Evolutionary conservation across 1,139 yeast species (phyloP).

Genomic region (Yamadazyma triangularis): DNA sequence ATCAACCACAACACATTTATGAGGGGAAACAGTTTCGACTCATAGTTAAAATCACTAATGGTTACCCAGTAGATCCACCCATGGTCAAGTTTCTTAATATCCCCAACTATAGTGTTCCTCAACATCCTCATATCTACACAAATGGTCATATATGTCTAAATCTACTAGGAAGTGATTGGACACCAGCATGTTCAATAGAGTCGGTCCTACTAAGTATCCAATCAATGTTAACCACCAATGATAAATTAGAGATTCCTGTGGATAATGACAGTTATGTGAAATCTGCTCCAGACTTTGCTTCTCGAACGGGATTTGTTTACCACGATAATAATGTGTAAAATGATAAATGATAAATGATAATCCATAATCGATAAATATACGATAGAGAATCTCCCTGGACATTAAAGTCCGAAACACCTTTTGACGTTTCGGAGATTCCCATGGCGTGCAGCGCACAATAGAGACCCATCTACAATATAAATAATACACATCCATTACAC

Average conservation of each 20-base stretch:
- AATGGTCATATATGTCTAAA: slow-evolving; percentile 73
- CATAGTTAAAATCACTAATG: slow-evolving; percentile 35
- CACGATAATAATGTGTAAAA: slow-evolving; percentile 49
- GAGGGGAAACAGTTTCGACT: slow-evolving; percentile 29
- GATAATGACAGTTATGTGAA: slow-evolving; percentile 48
- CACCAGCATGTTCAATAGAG: slow-evolving; percentile 61
- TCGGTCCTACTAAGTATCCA: slow-evolving; percentile 57
- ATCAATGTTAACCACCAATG: slow-evolving; percentile 57
- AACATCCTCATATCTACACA: slow-evolving; percentile 70
- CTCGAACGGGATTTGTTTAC: slow-evolving; percentile 43
- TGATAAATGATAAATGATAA: too few species aligned
- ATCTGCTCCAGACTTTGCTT: slow-evolving; percentile 57
- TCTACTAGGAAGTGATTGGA: slow-evolving; percentile 64
- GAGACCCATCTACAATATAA: too few species aligned
- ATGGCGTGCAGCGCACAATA: too few species aligned
- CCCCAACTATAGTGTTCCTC: slow-evolving; percentile 37
- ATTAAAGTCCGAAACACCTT: slow-evolving; percentile 1
- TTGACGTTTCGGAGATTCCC: too few species aligned
- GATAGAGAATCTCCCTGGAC: too few species aligned
- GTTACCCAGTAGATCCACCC: slow-evolving; percentile 66
- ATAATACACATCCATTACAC: too few species aligned
- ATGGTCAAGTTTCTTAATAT: slow-evolving; percentile 48
- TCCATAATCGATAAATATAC: too few species aligned
- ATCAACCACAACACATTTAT: slow-evolving; percentile 22
- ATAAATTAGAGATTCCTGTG: slow-evolving; percentile 43